phyloP scores from a whole-genome alignment of 139 green algal genomes.

The Coccomyxa sp. region DNA sequence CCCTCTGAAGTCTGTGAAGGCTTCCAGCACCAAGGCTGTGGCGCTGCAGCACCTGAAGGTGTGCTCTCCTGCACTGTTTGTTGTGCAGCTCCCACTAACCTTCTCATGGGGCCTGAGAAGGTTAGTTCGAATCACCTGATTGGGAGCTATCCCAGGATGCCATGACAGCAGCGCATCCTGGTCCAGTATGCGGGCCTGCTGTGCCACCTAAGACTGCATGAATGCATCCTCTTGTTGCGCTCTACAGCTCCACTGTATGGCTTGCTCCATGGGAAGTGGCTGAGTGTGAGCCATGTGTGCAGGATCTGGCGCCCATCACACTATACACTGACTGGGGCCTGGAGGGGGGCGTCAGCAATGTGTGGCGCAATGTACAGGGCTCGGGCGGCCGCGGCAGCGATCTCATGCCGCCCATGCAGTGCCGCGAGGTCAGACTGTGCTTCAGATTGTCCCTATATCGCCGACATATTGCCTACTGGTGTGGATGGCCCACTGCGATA shows the following conservation, averaged over 20 bases:
- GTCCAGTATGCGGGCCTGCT: not conserved
- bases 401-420: constrained; percentile 10
- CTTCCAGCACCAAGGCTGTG: no score
- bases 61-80: not conserved
- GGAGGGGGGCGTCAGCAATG: not conserved
- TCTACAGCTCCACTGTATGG: not conserved
- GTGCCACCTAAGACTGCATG: not conserved
- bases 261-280: not conserved
- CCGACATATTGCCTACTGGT: no score
- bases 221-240: not conserved
- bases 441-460: no score
- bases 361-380: not conserved
- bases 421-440: constrained; percentile 15
- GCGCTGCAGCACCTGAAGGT: constrained; percentile 23
- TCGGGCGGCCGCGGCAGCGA: constrained; percentile 2
- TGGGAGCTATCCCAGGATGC: no score
- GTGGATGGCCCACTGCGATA: no score
- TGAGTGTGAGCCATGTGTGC: not conserved
- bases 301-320: constrained; percentile 38
- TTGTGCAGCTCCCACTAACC: not conserved
- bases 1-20: no score
- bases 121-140: not conserved
- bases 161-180: not conserved
- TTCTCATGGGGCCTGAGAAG: not conserved
- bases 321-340: constrained; percentile 17